phyloP scores from a whole-genome alignment of 1,284 basidiomycete species.

The Fomitopsis pinicola region DNA sequence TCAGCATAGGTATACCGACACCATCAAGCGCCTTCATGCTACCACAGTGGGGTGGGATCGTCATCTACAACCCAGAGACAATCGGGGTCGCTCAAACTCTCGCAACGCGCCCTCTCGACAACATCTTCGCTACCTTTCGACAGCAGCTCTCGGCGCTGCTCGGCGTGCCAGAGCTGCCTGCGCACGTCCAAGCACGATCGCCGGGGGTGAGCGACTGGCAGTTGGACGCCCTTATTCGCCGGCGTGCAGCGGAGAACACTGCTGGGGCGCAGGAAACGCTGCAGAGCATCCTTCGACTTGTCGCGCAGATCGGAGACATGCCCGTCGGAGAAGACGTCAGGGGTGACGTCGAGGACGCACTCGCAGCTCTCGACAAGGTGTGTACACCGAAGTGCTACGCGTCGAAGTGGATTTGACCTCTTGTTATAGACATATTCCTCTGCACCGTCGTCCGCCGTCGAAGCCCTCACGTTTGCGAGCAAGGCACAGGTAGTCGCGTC shows the following conservation, averaged over 20 bases:
- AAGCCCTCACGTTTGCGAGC: conserved; percentile 58
- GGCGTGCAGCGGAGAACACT: conserved; percentile 70
- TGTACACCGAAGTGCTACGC: conserved; percentile 8
- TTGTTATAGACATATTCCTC: conserved; percentile 39
- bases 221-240: conserved; percentile 71
- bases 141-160: conserved; percentile 75
- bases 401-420: background rate
- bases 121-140: conserved; percentile 70
- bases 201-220: conserved; percentile 65
- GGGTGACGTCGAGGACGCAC: conserved; percentile 64
- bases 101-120: conserved; percentile 41
- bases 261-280: conserved; percentile 70
- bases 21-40: conserved; percentile 76
- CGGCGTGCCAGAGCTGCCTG: conserved; percentile 68
- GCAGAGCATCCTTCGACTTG: conserved; percentile 75
- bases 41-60: conserved; percentile 94
- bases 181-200: conserved; percentile 28
- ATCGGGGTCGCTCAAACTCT: conserved; percentile 38
- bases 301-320: conserved; percentile 87
- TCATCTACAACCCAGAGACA: conserved; percentile 62
- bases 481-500: conserved; percentile 73
- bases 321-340: conserved; percentile 77
- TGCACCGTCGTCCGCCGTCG: conserved; percentile 37
- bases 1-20: conserved; percentile 32
- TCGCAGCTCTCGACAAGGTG: conserved; percentile 73